These are phyloP conservation scores for Cystobasidium pallidum DNA, from an alignment of 1,284 basidiomycete species.

Conservation along the genomic window DNA sequence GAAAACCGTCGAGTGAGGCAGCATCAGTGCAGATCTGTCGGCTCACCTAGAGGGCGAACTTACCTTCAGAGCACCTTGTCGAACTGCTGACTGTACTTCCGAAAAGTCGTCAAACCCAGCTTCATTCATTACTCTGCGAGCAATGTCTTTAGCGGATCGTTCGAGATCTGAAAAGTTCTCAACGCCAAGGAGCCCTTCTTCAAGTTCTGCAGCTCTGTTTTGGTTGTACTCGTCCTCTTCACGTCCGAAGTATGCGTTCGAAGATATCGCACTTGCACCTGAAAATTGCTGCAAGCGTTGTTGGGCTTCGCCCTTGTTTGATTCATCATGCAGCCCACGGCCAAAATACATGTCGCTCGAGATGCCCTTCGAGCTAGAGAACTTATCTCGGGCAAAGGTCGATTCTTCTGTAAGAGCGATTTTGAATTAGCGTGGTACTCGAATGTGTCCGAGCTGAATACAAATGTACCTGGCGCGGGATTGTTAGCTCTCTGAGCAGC, in stretches of 20 bases:
- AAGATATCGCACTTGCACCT: constrained; percentile 91
- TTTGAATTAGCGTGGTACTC: constrained; percentile 41
- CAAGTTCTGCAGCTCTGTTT: constrained; percentile 57
- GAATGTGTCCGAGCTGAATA: no score
- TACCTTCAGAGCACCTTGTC: constrained; percentile 83
- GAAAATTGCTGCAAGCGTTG: constrained; percentile 80
- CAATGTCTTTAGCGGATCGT: constrained; percentile 75
- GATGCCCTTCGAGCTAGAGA: constrained; percentile 87
- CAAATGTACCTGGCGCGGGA: constrained; percentile 48
- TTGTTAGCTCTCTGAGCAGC: constrained; percentile 48
- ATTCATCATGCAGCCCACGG: constrained; percentile 82
- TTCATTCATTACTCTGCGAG: constrained; percentile 68
- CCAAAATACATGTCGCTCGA: constrained; percentile 98
- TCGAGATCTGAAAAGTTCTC: constrained; percentile 66
- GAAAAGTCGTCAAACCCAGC: constrained; percentile 84
- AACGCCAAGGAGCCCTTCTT: constrained; percentile 57
- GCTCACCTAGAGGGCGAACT: neutral
- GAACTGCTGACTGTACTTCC: constrained; percentile 78
- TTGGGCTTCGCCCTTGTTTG: constrained; percentile 74
- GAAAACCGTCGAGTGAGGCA: neutral
- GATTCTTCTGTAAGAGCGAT: constrained; percentile 59
- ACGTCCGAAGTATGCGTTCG: constrained; percentile 91
- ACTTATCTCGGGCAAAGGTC: constrained; percentile 84
- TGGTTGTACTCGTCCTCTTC: constrained; percentile 74
- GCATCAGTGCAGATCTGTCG: neutral